Evolutionary conservation across 163 green algal species (phyloP), one percentile per base, ranked within the genome.

Genomic region (Trebouxia gelatinosa): DNA sequence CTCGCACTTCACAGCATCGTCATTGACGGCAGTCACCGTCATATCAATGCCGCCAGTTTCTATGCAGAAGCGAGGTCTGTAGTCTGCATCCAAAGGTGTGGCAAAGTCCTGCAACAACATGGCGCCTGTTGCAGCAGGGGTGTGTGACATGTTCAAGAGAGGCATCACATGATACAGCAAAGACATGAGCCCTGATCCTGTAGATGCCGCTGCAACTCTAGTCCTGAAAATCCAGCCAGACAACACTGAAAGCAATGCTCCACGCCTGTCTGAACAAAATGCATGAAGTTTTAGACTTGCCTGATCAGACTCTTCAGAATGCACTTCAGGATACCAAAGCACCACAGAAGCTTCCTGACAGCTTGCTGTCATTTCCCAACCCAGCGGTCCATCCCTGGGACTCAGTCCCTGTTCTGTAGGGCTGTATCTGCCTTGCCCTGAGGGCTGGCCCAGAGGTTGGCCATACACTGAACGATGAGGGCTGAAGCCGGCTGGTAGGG

Each of bases 251-350:
- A n/a, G n/a, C n/a, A n/a, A n/a, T n/a, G n/a, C n/a, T n/a, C n/a
- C n/a, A n/a, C n/a, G n/a, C n/a, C n/a, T n/a, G n/a, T n/a, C n/a
- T n/a, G n/a, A n/a, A n/a, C n/a, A n/a, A n/a, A n/a, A n/a, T n/a
- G n/a, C n/a, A n/a, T n/a, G n/a, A n/a, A n/a, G n/a, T 13, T 17
- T 67, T 13, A 34, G 29, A 11, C 54, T 51, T 50, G 34, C 72
- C 72, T 70, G 51, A 38, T 70, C 34, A 29, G 3, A 13, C 34
- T 34, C 61, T 34, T 35, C 9, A 28, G 31, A 28, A n/a, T 66
- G 58, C n/a, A 51, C 61, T 29, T 80, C 75, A 39, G 75, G 62
- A 29, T 80, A 75, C 75, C 75, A 80, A 37, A 80, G 75, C 43
- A 80, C 61, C 16, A 80, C 4, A 31, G 75, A 80, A 9, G 13